Percentiles rank a stretch among this genome's conserved stretches.
Conservation (phyloP, 257 asterid genomes). For the Cordia subcordata region DNA sequence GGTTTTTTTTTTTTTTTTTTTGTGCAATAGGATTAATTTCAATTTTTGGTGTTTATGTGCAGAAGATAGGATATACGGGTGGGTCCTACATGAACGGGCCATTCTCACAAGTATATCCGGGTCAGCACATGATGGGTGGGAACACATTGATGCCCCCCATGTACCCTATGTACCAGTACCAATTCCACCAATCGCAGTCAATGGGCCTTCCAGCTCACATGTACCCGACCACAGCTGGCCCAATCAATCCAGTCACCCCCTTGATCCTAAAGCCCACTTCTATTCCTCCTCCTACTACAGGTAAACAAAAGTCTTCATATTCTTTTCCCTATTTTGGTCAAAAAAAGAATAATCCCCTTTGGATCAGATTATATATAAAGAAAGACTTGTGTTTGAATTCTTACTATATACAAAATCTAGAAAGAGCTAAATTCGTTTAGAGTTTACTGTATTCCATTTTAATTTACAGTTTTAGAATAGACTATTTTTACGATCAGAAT, state of each 20-base stretch:
- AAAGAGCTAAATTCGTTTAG: constrained; percentile 21
- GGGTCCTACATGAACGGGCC: constrained; percentile 90
- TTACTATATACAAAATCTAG: not conserved
- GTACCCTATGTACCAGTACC: constrained; percentile 66
- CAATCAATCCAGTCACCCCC: constrained; percentile 45
- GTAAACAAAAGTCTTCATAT: constrained; percentile 38
- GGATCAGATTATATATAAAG: too few species aligned
- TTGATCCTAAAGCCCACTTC: constrained; percentile 73
- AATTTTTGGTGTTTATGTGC: constrained; percentile 7
- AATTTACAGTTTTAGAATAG: too few species aligned
- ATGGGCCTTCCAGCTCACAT: constrained; percentile 89
- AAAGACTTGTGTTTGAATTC: too few species aligned
- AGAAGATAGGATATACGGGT: constrained; percentile 65
- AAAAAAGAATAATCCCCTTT: too few species aligned
- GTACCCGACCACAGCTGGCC: constrained; percentile 51
- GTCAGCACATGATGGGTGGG: constrained; percentile 64
- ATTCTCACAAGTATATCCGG: constrained; percentile 57
- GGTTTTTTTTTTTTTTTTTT: too few species aligned
- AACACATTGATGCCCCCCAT: constrained; percentile 62
- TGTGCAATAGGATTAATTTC: not conserved
- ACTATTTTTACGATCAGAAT: too few species aligned
- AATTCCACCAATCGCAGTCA: constrained; percentile 63
- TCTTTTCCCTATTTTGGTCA: too few species aligned
- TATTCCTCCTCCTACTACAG: constrained; percentile 55
- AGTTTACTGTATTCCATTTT: too few species aligned